Evolutionary conservation across 179 eudicot species (phyloP).

Genomic region (Pouteria campechiana): DNA sequence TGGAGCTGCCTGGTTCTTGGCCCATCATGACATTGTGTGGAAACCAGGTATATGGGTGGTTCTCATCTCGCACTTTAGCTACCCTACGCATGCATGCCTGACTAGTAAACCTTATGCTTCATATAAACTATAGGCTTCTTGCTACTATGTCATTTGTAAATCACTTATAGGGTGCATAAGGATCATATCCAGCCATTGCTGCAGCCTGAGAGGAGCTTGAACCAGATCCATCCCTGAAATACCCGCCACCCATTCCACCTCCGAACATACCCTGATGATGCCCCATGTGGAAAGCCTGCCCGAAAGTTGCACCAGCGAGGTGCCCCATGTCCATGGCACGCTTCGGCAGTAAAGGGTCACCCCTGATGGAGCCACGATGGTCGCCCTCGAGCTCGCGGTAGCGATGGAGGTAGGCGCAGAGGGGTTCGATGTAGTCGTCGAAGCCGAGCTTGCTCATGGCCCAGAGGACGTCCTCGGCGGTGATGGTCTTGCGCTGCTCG

Average conservation of each 20-base stretch:
- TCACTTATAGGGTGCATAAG: too few species aligned
- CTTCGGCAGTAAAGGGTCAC: conserved; percentile 35
- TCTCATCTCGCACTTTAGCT: too few species aligned
- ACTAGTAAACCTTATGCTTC: too few species aligned
- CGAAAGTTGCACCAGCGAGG: conserved; percentile 12
- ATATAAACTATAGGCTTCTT: too few species aligned
- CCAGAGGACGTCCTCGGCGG: conserved; percentile 47
- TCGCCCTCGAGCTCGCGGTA: conserved; percentile 70
- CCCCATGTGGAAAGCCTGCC: conserved; percentile 26
- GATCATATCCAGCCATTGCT: background rate
- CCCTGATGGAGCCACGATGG: conserved; percentile 49
- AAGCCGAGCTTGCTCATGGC: conserved; percentile 45
- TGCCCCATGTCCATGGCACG: conserved; percentile 21
- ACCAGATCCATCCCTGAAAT: background rate
- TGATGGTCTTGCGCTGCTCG: conserved; percentile 81
- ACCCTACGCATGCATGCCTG: too few species aligned
- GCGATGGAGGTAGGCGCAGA: conserved; percentile 62
- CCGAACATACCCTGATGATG: conserved; percentile 6
- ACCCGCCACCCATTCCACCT: background rate
- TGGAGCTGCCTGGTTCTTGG: too few species aligned
- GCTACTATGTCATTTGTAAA: too few species aligned
- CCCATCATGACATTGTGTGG: too few species aligned
- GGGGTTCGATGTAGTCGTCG: conserved; percentile 79
- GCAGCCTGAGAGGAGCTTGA: background rate
- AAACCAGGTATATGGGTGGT: too few species aligned